These are phyloP conservation scores for Phaeophleospora eucalypticola DNA, from an alignment of 2,329 filamentous ascomycete species.

Conservation along the genomic window DNA sequence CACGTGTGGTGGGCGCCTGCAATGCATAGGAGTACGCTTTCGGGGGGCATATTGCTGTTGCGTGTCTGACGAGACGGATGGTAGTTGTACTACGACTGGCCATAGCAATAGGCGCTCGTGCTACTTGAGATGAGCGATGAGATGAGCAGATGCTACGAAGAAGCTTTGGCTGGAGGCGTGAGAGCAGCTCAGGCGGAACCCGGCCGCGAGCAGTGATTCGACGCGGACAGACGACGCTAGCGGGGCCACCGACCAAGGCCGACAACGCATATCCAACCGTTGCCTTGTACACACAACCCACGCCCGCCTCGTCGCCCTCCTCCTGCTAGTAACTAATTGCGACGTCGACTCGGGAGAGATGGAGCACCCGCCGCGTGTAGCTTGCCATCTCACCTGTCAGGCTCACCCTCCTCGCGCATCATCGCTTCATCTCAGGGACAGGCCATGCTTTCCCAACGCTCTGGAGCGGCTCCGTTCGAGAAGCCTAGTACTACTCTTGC, in stretches of 20 bases:
- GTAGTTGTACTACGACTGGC: no score
- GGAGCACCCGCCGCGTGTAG: slow-evolving; percentile 14
- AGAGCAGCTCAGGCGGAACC: slow-evolving; percentile 3
- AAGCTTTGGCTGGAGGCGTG: no score
- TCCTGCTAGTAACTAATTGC: slow-evolving; percentile 7
- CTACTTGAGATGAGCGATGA: no score
- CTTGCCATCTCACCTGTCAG: slow-evolving; percentile 20
- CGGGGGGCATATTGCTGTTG: no score
- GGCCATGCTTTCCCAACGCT: no score
- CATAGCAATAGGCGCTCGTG: slow-evolving; percentile 19
- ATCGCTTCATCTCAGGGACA: no score
- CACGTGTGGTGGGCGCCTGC: no score
- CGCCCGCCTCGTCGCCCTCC: slow-evolving; percentile 11
- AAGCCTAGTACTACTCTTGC: no score
- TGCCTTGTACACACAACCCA: slow-evolving; percentile 7
- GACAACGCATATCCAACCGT: slow-evolving; percentile 16
- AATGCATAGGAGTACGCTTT: no score
- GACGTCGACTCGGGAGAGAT: slow-evolving; percentile 16
- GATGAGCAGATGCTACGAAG: no score
- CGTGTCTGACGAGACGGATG: no score
- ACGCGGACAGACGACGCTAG: slow-evolving; percentile 8
- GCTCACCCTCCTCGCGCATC: no score
- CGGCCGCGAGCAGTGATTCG: slow-evolving; percentile 9
- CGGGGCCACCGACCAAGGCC: slow-evolving; percentile 1
- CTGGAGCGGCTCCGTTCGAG: slow-evolving; percentile 20